Percentiles rank a stretch among this genome's conserved stretches.
Conservation (phyloP, 2,329 filamentous ascomycete genomes). For the Leptographium lundbergii region DNA sequence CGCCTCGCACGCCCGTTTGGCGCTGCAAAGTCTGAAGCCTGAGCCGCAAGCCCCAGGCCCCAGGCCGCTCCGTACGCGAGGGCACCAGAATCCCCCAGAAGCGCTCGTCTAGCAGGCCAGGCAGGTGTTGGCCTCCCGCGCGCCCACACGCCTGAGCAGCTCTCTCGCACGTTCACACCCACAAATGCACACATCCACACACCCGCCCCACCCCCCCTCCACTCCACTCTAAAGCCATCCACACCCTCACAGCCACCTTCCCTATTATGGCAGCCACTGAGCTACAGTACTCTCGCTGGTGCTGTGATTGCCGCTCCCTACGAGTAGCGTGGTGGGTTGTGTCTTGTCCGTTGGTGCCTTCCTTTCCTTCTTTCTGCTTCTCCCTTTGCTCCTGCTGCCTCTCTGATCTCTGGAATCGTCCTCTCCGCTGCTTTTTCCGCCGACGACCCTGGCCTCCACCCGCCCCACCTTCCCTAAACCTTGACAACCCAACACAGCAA, state of each 20-base stretch:
- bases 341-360: neutral
- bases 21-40: too few relatives aligned
- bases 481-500: neutral
- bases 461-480: neutral
- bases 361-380: neutral
- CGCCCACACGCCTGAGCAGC: too few relatives aligned
- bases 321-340: constrained; percentile 2
- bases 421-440: neutral
- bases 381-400: neutral
- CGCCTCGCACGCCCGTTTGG: too few relatives aligned
- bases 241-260: constrained; percentile 8
- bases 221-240: neutral
- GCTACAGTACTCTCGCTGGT: constrained; percentile 1
- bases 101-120: too few relatives aligned
- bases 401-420: neutral
- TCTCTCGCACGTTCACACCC: neutral
- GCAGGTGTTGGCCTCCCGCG: too few relatives aligned
- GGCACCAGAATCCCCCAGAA: too few relatives aligned
- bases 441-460: neutral
- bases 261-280: constrained; percentile 6
- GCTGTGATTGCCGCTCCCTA: constrained; percentile 4
- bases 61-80: too few relatives aligned
- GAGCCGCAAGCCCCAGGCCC: too few relatives aligned
- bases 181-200: neutral
- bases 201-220: neutral